A percentile compares a stretch with the other conserved stretches of the same genome.
Evolutionary conservation across 495 filamentous ascomycete genomes (phyloP).

Genomic region (Rusavskia elegans): DNA sequence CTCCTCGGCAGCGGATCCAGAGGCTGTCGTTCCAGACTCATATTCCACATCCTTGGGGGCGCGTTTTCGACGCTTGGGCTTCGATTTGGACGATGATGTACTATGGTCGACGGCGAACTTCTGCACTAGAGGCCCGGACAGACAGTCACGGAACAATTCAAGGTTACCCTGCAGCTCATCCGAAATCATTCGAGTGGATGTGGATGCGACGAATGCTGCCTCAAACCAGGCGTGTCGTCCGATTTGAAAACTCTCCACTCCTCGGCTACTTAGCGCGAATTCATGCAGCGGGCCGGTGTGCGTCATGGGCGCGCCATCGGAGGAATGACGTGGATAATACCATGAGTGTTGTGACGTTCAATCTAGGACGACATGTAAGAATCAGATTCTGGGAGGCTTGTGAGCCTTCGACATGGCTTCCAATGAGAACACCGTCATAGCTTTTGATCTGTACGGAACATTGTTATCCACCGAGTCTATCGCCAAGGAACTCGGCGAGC

Average conservation of each 20-base stretch:
- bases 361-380: neutral
- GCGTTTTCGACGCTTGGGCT: constrained; percentile 24
- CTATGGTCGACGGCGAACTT: constrained; percentile 28
- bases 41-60: constrained; percentile 13
- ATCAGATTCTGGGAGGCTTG: no score
- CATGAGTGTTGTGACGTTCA: neutral
- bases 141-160: constrained; percentile 52
- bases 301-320: neutral
- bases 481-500: constrained; percentile 30
- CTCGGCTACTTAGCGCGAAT: neutral
- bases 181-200: neutral
- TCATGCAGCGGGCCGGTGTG: neutral
- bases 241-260: neutral
- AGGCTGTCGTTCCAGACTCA: constrained; percentile 3
- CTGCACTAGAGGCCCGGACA: constrained; percentile 39
- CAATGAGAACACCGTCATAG: constrained; percentile 32
- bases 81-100: constrained; percentile 25
- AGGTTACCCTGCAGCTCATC: constrained; percentile 35
- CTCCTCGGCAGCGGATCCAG: constrained; percentile 35
- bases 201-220: neutral
- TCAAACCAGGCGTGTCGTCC: neutral
- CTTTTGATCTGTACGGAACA: constrained; percentile 66
- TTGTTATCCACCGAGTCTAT: constrained; percentile 57
- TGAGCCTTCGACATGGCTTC: neutral
- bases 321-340: neutral